Evolutionary conservation across 2,329 filamentous ascomycete genomes (phyloP).

Genomic region (Penicillium sp.): DNA sequence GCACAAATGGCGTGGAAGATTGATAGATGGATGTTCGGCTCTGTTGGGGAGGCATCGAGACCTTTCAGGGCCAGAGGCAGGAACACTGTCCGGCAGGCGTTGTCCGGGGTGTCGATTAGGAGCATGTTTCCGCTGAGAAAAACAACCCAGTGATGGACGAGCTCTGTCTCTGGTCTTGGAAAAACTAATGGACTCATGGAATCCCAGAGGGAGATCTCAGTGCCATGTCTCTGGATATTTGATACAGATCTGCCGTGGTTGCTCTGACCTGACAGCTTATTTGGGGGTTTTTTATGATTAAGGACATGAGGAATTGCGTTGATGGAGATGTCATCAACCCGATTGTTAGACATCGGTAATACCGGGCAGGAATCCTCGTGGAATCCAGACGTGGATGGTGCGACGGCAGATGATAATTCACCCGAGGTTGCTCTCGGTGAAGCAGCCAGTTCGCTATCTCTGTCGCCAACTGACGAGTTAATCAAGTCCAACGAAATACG

Average conservation of each 20-base stretch:
- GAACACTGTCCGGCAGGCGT: conserved; percentile 28
- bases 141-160: conserved; percentile 30
- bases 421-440: neutral
- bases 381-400: neutral
- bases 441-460: neutral
- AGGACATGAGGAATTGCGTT: too few species aligned
- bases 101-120: conserved; percentile 27
- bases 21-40: conserved; percentile 26
- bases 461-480: neutral
- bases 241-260: neutral
- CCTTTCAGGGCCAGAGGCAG: conserved; percentile 21
- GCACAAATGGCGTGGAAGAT: conserved; percentile 30
- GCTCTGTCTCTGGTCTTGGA: conserved; percentile 17
- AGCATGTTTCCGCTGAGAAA: conserved; percentile 30
- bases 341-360: neutral
- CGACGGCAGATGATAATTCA: neutral
- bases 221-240: neutral
- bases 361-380: neutral
- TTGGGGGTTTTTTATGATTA: neutral
- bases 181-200: conserved; percentile 10
- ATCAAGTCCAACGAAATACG: neutral
- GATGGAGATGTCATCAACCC: neutral
- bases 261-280: neutral
- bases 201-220: neutral
- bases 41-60: conserved; percentile 5